Base-by-base conservation (phyloP, 75 land plant species). In the Cupressus sempervirens region DNA sequence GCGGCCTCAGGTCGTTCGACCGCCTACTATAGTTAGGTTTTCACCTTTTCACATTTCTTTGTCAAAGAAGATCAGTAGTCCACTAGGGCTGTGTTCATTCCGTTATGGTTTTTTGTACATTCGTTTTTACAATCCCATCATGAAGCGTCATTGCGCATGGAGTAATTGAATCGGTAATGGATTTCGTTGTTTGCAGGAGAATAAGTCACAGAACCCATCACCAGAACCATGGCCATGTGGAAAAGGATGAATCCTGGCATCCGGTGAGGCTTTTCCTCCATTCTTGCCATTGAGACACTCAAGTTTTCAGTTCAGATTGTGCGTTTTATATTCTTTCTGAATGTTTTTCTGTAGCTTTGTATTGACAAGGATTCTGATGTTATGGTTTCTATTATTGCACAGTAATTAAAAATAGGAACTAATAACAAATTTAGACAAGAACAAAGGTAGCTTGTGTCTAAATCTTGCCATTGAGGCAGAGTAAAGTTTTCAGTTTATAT, bases 191-290 rank as follows among this genome's bases (percentile, higher is more conserved):
- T 9, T 86, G 35, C 89, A 97, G 98, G 98, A 94, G 99, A 50
- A 97, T 97, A 16, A 97, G 99, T 83, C 99, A 97, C 86, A 94
- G 99, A 80, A 97, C 99, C 23, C 99, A 97, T 82, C 99, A 97
- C 87, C 92, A 93, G 85, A 97, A 97, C 87, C 99, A 97, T 84
- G 99, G 99, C 3, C 92, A 95, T 79, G 93, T 94, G 34, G 98
- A 97, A 83, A 90, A 94, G 36, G 99, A 97, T 82, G 99, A 97
- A 86, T 97, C 98, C 18, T 97, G 99, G 99, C 90, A 93, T 81
- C 99, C 98, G 32, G 97, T 94, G 86, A 88, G 87, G 82, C 75
- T 46, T 30, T 52, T 45, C 11, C 12, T 29, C 30, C 62, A 18
- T 23, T 46, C 67, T 83, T 32, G 43, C 48, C 2, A 54, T 56